A percentile compares a stretch with the other conserved stretches of the same genome.
phyloP scores from a whole-genome alignment of 257 asterid species.

The Craterostigma plantagineum region DNA sequence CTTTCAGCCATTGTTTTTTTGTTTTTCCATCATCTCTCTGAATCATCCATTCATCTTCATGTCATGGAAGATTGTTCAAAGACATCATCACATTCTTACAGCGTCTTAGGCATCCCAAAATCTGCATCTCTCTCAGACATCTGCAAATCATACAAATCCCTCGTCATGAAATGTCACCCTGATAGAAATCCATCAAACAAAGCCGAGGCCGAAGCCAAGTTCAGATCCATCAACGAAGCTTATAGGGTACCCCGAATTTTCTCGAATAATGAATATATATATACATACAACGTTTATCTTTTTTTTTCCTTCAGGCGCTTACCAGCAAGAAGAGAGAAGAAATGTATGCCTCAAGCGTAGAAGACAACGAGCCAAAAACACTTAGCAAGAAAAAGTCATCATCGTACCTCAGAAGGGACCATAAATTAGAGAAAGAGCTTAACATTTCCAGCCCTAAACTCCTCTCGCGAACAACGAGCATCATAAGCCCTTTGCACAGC shows the following conservation, averaged over 20 bases:
- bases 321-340: slow-evolving; percentile 55
- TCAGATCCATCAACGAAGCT: slow-evolving; percentile 65
- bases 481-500: slow-evolving; percentile 18
- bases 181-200: slow-evolving; percentile 47
- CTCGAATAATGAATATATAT: background rate
- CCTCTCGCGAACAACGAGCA: slow-evolving; percentile 50
- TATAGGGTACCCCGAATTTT: slow-evolving; percentile 27
- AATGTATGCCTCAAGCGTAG: slow-evolving; percentile 14
- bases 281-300: too few relatives aligned
- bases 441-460: slow-evolving; percentile 47
- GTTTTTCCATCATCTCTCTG: too few relatives aligned
- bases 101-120: slow-evolving; percentile 49
- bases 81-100: slow-evolving; percentile 9
- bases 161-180: slow-evolving; percentile 72
- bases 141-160: slow-evolving; percentile 56
- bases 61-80: slow-evolving; percentile 1
- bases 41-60: too few relatives aligned
- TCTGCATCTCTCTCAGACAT: slow-evolving; percentile 62
- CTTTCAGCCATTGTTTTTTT: too few relatives aligned
- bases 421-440: slow-evolving; percentile 17
- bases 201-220: slow-evolving; percentile 46
- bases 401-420: too few relatives aligned
- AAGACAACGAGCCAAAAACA: slow-evolving; percentile 15
- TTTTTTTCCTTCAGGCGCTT: slow-evolving; percentile 26
- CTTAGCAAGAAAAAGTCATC: slow-evolving; percentile 22